These are phyloP conservation scores for Centaurea solstitialis DNA, from an alignment of 129 eudicot species.

Conservation along the genomic window DNA sequence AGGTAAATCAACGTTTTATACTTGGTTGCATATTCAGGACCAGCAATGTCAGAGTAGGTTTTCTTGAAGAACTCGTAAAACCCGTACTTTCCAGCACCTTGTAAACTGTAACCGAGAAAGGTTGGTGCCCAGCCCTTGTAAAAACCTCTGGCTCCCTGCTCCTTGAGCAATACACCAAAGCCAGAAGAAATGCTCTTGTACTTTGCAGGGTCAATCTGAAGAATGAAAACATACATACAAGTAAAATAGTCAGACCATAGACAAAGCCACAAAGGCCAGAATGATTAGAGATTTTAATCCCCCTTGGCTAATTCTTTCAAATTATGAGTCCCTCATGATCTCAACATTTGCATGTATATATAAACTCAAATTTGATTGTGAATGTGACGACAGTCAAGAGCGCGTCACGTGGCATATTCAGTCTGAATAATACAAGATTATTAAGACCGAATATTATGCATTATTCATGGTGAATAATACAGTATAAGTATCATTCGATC, in stretches of 20 bases:
- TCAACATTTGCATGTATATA: neutral
- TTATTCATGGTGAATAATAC: no score
- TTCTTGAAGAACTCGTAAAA: conserved; percentile 89
- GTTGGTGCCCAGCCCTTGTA: conserved; percentile 96
- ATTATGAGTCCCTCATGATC: neutral
- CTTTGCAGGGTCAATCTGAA: conserved; percentile 82
- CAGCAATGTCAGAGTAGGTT: conserved; percentile 74
- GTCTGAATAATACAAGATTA: no score
- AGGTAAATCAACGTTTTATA: conserved; percentile 83
- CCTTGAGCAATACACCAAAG: conserved; percentile 70
- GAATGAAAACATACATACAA: neutral
- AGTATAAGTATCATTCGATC: no score
- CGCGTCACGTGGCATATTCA: no score
- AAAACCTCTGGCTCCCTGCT: conserved; percentile 76
- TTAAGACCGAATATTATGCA: no score
- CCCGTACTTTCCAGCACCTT: conserved; percentile 82
- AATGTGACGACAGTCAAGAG: no score
- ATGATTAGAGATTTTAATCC: no score
- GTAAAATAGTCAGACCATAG: neutral
- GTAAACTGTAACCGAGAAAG: conserved; percentile 75
- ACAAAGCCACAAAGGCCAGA: no score
- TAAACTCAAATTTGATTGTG: no score
- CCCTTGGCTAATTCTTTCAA: neutral
- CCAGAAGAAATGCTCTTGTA: conserved; percentile 77
- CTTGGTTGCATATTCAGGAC: conserved; percentile 82